Evolutionary conservation across 257 asterid species (phyloP).

Genomic region (Solanum pimpinellifolium): DNA sequence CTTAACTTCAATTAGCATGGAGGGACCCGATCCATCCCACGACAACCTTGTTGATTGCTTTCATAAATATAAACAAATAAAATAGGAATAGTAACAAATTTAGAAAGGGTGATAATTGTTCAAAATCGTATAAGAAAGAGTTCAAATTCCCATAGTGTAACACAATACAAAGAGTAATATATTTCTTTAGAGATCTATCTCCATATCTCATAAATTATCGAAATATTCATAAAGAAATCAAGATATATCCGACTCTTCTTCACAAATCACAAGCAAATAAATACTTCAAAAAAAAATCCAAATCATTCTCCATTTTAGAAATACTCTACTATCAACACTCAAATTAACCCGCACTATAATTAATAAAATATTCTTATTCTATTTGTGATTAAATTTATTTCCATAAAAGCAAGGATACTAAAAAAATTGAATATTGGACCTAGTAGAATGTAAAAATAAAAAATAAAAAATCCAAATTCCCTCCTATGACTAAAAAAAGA

Average conservation of each 20-base stretch:
- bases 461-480: background rate
- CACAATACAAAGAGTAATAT: background rate
- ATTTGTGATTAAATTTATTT: no score
- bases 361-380: no score
- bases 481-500: no score
- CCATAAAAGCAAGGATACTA: background rate
- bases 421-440: no score
- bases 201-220: background rate
- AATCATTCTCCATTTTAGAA: background rate
- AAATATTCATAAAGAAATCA: no score
- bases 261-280: no score
- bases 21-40: background rate
- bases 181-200: background rate
- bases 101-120: background rate
- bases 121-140: no score
- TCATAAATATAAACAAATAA: background rate
- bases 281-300: no score
- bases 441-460: background rate
- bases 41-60: background rate
- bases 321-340: background rate
- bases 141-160: background rate
- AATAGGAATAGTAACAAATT: background rate
- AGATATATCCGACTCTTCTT: background rate
- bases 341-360: no score
- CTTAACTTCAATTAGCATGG: background rate